A percentile compares a stretch with the other conserved stretches of the same genome.
These are phyloP conservation scores for Ziziphus jujuba DNA, from an alignment of 306 rosid genomes.

Conservation along the genomic window DNA sequence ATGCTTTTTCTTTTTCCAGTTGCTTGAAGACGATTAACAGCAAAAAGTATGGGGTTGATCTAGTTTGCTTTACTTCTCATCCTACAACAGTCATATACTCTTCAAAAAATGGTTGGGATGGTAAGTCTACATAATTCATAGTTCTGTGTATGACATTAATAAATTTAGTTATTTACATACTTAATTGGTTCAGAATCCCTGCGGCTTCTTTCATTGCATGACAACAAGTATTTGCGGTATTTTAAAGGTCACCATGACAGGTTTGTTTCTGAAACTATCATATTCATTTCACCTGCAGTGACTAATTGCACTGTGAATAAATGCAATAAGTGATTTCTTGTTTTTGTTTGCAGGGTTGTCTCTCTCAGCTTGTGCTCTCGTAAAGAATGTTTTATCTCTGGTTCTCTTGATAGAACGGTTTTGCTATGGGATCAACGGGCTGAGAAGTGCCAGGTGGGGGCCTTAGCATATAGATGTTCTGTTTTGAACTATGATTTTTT, in stretches of 20 bases:
- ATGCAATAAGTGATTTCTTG: conserved; percentile 2
- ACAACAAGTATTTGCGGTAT: conserved; percentile 92
- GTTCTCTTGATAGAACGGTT: conserved; percentile 90
- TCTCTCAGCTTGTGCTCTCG: conserved; percentile 89
- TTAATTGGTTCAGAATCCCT: conserved; percentile 62
- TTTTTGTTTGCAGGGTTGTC: conserved; percentile 65
- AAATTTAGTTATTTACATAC: conserved; percentile 18
- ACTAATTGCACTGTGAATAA: not conserved
- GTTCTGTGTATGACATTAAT: conserved; percentile 4
- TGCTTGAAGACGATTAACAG: conserved; percentile 98
- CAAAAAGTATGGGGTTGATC: conserved; percentile 95
- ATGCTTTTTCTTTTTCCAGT: conserved; percentile 40
- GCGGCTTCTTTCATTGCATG: conserved; percentile 88
- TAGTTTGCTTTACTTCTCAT: conserved; percentile 94
- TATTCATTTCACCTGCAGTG: conserved; percentile 1
- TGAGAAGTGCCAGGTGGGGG: conserved; percentile 85
- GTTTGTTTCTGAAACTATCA: conserved; percentile 31
- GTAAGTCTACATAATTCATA: conserved; percentile 37
- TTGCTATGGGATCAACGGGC: conserved; percentile 96
- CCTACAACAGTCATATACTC: conserved; percentile 97
- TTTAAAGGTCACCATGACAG: conserved; percentile 98
- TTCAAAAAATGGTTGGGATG: conserved; percentile 99
- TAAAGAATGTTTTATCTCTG: conserved; percentile 87
- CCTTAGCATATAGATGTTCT: conserved; percentile 16
- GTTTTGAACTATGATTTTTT: conserved; percentile 16